A percentile compares a stretch with the other conserved stretches of the same genome.
phyloP scores from a whole-genome alignment of 2,329 filamentous ascomycete species.

The Sporothrix dimorphospora region DNA sequence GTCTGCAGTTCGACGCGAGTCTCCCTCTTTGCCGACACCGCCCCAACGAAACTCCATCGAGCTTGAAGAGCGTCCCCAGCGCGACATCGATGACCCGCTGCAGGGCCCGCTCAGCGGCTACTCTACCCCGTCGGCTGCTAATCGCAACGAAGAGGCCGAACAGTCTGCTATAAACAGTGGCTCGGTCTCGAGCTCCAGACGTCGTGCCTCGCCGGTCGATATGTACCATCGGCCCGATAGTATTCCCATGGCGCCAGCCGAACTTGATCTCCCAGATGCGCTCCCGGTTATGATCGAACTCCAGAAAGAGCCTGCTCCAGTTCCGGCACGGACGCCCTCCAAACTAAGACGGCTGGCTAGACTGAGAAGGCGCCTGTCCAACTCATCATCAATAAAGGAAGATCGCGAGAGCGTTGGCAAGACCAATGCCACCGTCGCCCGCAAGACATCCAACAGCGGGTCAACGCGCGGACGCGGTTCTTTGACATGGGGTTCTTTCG shows the following conservation, averaged over 20 bases:
- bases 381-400: constrained; percentile 41
- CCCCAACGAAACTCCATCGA: constrained; percentile 7
- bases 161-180: not conserved
- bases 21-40: not conserved
- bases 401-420: not conserved
- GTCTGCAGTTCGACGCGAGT: constrained; percentile 56
- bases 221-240: constrained; percentile 56
- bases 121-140: constrained; percentile 9
- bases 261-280: not conserved
- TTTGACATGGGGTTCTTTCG: constrained; percentile 65
- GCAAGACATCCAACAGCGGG: constrained; percentile 60
- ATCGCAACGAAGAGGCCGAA: not conserved
- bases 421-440: constrained; percentile 31
- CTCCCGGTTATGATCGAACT: constrained; percentile 20
- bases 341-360: constrained; percentile 28
- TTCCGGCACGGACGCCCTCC: constrained; percentile 29
- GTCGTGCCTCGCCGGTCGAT: constrained; percentile 33
- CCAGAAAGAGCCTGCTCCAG: constrained; percentile 27
- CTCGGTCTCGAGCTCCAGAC: constrained; percentile 10
- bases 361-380: constrained; percentile 45
- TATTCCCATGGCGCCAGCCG: constrained; percentile 43
- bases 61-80: not conserved
- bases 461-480: constrained; percentile 43
- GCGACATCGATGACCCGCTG: constrained; percentile 19
- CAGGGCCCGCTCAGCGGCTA: not conserved